Conservation (phyloP, 2,329 filamentous ascomycete genomes). For the Gaeumannomyces tritici region DNA sequence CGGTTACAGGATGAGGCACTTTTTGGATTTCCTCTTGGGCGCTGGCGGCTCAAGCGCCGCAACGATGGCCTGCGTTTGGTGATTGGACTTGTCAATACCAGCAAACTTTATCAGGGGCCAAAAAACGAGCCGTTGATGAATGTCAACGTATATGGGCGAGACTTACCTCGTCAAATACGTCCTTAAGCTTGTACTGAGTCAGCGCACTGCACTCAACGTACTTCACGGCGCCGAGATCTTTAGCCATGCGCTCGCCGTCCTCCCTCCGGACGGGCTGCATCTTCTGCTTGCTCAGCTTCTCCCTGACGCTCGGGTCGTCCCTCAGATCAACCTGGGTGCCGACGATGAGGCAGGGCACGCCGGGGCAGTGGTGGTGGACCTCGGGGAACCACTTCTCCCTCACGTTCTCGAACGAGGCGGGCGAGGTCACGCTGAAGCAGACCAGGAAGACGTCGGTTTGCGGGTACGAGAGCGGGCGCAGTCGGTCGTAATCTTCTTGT, state of each 20-base stretch:
- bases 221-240: constrained; percentile 94
- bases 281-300: constrained; percentile 92
- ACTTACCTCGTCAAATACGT: constrained; percentile 95
- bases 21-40: constrained; percentile 66
- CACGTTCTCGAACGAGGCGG: constrained; percentile 97
- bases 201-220: constrained; percentile 98
- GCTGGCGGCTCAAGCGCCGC: constrained; percentile 83
- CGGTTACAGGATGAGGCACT: constrained; percentile 59
- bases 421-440: constrained; percentile 96
- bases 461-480: constrained; percentile 92
- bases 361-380: constrained; percentile 96
- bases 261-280: constrained; percentile 89
- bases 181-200: constrained; percentile 97
- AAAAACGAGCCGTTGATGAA: not conserved
- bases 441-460: constrained; percentile 98
- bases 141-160: not conserved
- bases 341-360: constrained; percentile 94
- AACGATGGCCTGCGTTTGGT: constrained; percentile 67
- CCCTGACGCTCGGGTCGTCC: constrained; percentile 75
- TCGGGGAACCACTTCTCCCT: constrained; percentile 99
- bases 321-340: constrained; percentile 95
- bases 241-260: constrained; percentile 92
- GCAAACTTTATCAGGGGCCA: not conserved
- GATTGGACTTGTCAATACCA: not conserved
- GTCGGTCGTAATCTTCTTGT: constrained; percentile 98